Evolutionary conservation across 1,139 yeast genomes (phyloP).

Genomic region (Sugiyamaella sp.): DNA sequence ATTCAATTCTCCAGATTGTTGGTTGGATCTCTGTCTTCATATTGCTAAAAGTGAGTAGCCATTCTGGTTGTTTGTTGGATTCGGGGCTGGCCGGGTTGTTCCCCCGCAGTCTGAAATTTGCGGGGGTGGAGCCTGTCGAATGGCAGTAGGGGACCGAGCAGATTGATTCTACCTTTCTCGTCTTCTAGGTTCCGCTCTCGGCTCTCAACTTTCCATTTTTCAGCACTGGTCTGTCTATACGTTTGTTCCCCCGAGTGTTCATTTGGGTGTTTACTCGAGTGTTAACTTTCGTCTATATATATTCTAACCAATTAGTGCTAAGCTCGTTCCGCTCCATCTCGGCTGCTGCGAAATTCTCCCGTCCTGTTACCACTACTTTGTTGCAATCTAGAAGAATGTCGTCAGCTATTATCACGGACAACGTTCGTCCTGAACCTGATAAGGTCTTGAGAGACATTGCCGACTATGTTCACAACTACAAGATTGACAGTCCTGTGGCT

Average conservation of each 20-base stretch:
- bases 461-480: constrained; percentile 52
- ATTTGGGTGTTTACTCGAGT: no score
- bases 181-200: no score
- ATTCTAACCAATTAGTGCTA: constrained; percentile 14
- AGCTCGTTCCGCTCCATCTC: constrained; percentile 12
- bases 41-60: not conserved
- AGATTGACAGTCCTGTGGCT: constrained; percentile 52
- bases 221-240: no score
- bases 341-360: constrained; percentile 4
- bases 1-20: not conserved
- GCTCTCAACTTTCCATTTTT: no score
- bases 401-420: constrained; percentile 45
- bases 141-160: not conserved
- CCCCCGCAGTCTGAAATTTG: not conserved
- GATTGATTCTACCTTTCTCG: no score
- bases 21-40: not conserved
- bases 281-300: not conserved
- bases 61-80: not conserved
- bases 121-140: not conserved
- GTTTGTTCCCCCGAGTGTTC: no score
- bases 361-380: constrained; percentile 5
- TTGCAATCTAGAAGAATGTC: constrained; percentile 27
- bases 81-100: not conserved
- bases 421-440: constrained; percentile 54
- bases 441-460: constrained; percentile 54